Evolutionary conservation across 257 asterid species (phyloP), one percentile per base, ranked within the genome.

Genomic region (Capsicum chinense): DNA sequence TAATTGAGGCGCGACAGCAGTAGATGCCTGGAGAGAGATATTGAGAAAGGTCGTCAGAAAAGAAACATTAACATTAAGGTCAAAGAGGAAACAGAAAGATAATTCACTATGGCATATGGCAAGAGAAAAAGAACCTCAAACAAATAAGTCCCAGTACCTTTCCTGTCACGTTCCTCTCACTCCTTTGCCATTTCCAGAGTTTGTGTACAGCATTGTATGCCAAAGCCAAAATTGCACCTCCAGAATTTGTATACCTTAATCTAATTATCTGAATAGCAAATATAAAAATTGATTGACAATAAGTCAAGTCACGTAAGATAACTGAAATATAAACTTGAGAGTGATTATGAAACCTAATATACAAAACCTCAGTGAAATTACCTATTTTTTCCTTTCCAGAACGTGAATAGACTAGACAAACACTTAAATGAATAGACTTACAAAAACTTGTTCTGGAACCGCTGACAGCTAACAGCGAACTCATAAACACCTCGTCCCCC

Each of bases 171-270:
- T 91, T 92, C 79, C 85, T 82, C 79, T 91, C 93, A 79, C 73
- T 90, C 37, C 84, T 81, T 82, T 87, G 89, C 98, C 94, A 94
- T 86, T 92, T 94, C 98, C 97, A 94, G 4, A 92, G 92, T 87
- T 91, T 91, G 92, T 93, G 98, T 58, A 90, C 90, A 7, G 92
- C 94, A 84, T 93, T 91, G 79, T 86, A 82, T 26, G 92, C 92
- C 79, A 94, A 85, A 42, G 95, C 94, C 86, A 93, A 83, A 60
- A 93, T 90, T 54, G 93, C 87, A 79, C 86, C 87, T 79, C 96
- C 98, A 64, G 94, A 90, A 88, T 88, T 88, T 82, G 95, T 92
- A 66, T 93, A 94, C 15, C 86, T 88, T 76, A 93, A 87, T 86
- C 91, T 88, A 80, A 90, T 87, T 83, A 93, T 88, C 98, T 93